A percentile compares a stretch with the other conserved stretches of the same genome.
Evolutionary conservation across 768 basidiomycete species (phyloP).

Genomic region (Pisolithus marmoratus): DNA sequence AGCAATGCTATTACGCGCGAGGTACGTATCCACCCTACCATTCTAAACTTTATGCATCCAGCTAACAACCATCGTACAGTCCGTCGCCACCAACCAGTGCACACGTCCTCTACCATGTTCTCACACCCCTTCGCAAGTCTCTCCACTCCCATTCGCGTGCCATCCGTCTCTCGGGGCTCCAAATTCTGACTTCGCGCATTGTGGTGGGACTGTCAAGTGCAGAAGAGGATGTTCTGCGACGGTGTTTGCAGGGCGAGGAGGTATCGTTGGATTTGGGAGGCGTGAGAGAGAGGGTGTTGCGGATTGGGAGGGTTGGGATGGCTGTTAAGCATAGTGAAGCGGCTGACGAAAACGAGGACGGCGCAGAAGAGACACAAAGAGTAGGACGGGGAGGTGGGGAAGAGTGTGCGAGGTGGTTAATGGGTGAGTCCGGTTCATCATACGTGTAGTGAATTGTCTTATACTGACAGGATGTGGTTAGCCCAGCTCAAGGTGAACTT

Average conservation of each 20-base stretch:
- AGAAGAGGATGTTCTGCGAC: slow-evolving; percentile 49
- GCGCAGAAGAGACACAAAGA: no score
- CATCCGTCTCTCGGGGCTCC: slow-evolving; percentile 60
- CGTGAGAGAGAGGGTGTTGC: slow-evolving; percentile 77
- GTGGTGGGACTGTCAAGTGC: slow-evolving; percentile 36
- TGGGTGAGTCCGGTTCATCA: slow-evolving; percentile 40
- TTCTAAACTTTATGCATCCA: no score
- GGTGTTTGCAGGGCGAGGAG: slow-evolving; percentile 77
- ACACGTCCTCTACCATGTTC: no score
- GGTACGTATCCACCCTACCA: slow-evolving; percentile 29
- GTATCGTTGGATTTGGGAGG: slow-evolving; percentile 73
- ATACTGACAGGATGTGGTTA: slow-evolving; percentile 18
- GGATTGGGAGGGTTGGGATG: slow-evolving; percentile 66
- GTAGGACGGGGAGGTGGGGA: slow-evolving; percentile 41
- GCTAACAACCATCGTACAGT: no score
- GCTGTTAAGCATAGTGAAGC: slow-evolving; percentile 48
- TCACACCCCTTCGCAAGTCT: slow-evolving; percentile 35
- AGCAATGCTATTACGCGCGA: slow-evolving; percentile 39
- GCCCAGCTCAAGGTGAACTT: slow-evolving; percentile 93
- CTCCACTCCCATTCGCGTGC: slow-evolving; percentile 71
- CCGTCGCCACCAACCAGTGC: no score
- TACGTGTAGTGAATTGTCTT: background rate
- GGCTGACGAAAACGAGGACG: no score
- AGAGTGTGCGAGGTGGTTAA: slow-evolving; percentile 64
- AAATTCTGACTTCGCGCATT: slow-evolving; percentile 52